Base-by-base conservation (phyloP, 495 filamentous ascomycete species). In the Tuber brumale region DNA sequence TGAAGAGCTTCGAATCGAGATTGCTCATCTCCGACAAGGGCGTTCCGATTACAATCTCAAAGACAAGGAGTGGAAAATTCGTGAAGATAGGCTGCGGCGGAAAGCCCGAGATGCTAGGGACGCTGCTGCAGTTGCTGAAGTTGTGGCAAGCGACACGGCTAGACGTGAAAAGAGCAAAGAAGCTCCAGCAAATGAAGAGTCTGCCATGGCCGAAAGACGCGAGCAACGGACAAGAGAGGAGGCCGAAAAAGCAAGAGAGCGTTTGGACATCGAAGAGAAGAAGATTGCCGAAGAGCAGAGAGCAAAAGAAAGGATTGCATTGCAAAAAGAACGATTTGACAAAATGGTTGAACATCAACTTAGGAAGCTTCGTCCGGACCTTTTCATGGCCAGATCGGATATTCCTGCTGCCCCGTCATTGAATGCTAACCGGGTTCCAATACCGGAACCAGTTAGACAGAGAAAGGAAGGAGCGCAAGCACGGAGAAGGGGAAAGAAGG, bases 1-100 rank as follows among this genome's bases (percentile, higher is more conserved):
- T 75, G 85, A 87, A 46, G 83, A 75, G 23, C 77, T 90, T n/a
- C 83, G 82, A 45, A 81, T 85, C 69, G 87, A 89, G 76, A 88
- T 89, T 76, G 74, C 84, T 14, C 84, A 85, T 23, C 85, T 90
- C 43, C 86, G 85, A 75, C 76, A 74, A 19, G 71, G 37, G 14
- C 74, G 77, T 14, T 66, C 76, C 12, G 70, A 35, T 18, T 42
- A 57, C 23, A 70, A 76, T 27, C 51, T 44, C 16, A 74, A 79
- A 44, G 72, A 79, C 14, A 76, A 77, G 57, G 81, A 82, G 45
- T 79, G 78, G 74, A 72, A 76, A 42, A 72, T 61, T 70, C 74
- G 70, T 16, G 81, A 83, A 66, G 75, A 81, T 51, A 69, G 76
- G 23, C 69, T 79, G 31, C 74, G 76, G 39, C 74, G 73, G 31